These are phyloP conservation scores for Bacidia gigantensis DNA, from an alignment of 495 filamentous ascomycete genomes.

Conservation along the genomic window DNA sequence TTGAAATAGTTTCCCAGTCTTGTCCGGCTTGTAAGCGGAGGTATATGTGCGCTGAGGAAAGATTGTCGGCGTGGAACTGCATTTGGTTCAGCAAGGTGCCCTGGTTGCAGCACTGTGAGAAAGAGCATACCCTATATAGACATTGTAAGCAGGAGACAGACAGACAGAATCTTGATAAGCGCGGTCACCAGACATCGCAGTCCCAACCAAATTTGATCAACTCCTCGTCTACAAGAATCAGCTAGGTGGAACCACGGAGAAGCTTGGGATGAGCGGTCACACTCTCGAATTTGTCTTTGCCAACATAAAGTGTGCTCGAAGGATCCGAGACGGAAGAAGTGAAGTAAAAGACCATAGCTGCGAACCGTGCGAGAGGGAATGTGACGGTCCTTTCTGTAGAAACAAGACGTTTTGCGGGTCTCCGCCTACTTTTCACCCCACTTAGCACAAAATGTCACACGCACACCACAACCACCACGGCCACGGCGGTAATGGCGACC, in stretches of 20 bases:
- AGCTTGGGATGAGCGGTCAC: constrained; percentile 22
- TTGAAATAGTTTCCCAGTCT: constrained; percentile 69
- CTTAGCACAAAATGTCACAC: constrained; percentile 19
- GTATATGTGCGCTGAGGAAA: constrained; percentile 94
- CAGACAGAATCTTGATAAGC: background rate
- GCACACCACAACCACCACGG: constrained; percentile 20
- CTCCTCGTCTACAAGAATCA: constrained; percentile 62
- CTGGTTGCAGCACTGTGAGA: constrained; percentile 2
- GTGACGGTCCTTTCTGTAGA: background rate
- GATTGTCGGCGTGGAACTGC: constrained; percentile 90
- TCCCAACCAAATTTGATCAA: constrained; percentile 87
- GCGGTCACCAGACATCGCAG: constrained; percentile 77
- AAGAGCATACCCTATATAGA: background rate
- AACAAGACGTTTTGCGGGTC: background rate
- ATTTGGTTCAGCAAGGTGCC: background rate
- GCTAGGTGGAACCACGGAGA: constrained; percentile 18
- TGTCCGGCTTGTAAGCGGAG: constrained; percentile 69
- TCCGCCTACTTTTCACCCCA: background rate
- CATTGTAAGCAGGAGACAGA: background rate
- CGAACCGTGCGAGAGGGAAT: background rate
- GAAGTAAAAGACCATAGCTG: constrained; percentile 87
- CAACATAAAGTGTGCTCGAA: constrained; percentile 77
- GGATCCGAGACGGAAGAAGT: constrained; percentile 68
- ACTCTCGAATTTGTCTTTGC: constrained; percentile 99
- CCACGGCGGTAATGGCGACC: constrained; percentile 27